Evolutionary conservation across 306 rosid genomes (phyloP).

Genomic region (Astragalus glycyphyllos): DNA sequence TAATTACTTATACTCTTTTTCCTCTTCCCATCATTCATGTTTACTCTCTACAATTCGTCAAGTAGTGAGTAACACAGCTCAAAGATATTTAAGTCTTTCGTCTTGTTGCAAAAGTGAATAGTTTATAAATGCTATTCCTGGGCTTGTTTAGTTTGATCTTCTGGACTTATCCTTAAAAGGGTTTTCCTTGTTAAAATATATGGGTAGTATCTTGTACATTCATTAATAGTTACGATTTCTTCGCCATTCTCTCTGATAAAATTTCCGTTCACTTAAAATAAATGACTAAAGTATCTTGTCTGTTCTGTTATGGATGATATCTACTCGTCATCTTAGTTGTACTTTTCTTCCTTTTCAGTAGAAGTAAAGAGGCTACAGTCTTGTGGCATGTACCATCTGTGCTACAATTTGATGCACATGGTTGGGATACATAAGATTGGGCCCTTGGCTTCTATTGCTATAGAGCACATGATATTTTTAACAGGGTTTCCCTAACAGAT

Average conservation of each 20-base stretch:
- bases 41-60: neutral
- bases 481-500: neutral
- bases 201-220: neutral
- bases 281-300: neutral
- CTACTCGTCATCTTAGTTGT: neutral
- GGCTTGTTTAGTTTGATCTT: slow-evolving; percentile 11
- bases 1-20: neutral
- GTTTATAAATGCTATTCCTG: neutral
- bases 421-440: slow-evolving; percentile 14
- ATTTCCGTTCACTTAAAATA: neutral
- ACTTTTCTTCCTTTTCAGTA: neutral
- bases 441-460: neutral
- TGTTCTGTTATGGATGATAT: neutral
- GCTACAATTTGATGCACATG: neutral
- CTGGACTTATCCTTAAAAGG: neutral
- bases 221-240: neutral
- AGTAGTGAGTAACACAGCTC: neutral
- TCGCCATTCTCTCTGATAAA: neutral
- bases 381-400: neutral
- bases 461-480: neutral
- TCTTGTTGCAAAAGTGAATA: neutral
- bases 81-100: neutral
- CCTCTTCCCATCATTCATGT: neutral
- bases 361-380: neutral
- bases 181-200: slow-evolving; percentile 1